phyloP scores from a whole-genome alignment of 495 filamentous ascomycete genomes.

The Stereocaulon alpinum region DNA sequence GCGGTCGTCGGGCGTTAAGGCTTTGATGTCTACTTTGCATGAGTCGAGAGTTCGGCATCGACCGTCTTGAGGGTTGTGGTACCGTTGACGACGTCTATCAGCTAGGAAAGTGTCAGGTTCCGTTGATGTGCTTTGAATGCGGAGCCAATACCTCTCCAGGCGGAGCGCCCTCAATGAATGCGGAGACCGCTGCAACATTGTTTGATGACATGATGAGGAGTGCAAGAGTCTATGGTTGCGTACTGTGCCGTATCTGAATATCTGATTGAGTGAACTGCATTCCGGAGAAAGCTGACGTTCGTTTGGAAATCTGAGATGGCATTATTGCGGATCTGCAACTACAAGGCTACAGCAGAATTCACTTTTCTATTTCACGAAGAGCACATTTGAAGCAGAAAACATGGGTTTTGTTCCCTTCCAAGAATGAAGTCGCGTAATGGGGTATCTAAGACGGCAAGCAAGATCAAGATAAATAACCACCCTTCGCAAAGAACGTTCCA shows the following conservation, averaged over 20 bases:
- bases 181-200: slow-evolving; percentile 55
- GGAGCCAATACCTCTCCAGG: slow-evolving; percentile 77
- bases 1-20: slow-evolving; percentile 61
- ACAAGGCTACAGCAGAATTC: neutral
- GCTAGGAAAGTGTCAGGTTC: slow-evolving; percentile 38
- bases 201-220: slow-evolving; percentile 4
- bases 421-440: slow-evolving; percentile 1
- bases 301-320: too few species aligned
- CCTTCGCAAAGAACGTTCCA: neutral
- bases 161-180: slow-evolving; percentile 89
- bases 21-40: slow-evolving; percentile 65
- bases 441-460: slow-evolving; percentile 51
- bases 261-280: neutral
- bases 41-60: neutral
- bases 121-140: neutral
- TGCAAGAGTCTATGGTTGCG: neutral
- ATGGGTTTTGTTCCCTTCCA: too few species aligned
- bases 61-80: slow-evolving; percentile 21
- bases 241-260: neutral
- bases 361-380: neutral
- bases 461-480: slow-evolving; percentile 49
- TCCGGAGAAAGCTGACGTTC: neutral
- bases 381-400: too few species aligned
- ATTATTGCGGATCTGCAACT: too few species aligned
- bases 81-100: slow-evolving; percentile 86